Base-by-base conservation (phyloP, 2,329 filamentous ascomycete species). In the Stenocarpella maydis region DNA sequence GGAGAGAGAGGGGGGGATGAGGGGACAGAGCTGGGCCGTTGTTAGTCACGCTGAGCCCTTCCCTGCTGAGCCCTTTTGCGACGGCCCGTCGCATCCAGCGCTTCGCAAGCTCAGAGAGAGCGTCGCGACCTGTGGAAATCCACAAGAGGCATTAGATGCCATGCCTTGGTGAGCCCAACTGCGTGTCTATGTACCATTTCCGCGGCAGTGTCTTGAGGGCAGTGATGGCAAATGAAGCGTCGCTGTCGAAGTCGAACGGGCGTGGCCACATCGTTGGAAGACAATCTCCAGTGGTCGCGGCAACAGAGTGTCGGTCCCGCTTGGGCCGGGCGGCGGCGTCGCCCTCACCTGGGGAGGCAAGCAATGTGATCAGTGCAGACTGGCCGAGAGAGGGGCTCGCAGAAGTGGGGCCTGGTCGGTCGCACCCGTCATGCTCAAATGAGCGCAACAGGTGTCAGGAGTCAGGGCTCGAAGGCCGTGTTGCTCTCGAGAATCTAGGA, bases 21-120 rank as follows among this genome's bases (percentile, higher is more conserved):
- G 21, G n/a, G 1, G 19, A 34, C 19, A 43, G 39, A 65, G 67
- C 67, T 52, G 67, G 65, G 61, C 67, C 58, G 37, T 65, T 68
- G 65, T 68, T 53, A 54, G 69, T 68, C 66, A 60, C 58, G 60
- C 53, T 47, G 52, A 58, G 50, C 69, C 64, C 53, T 21, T 55
- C 63, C 63, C 26, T 17, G 63, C 24, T 54, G 60, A 60, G 67
- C 60, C 41, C 34, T 63, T 28, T 55, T 66, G 61, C 53, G 41
- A 65, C 66, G 65, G 67, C 34, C 60, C 43, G 67, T 65, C 69
- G 69, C 69, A 70, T 68, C 69, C 65, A 68, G 65, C 65, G 69
- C 65, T 70, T 64, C 65, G 43, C 43, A 41, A 53, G 31, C 21
- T 58, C 47, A 31, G 41, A 19, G 54, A 31, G 41, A 19, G 54